phyloP scores from a whole-genome alignment of 148 eudicot genomes.

The Diospyros kaki region DNA sequence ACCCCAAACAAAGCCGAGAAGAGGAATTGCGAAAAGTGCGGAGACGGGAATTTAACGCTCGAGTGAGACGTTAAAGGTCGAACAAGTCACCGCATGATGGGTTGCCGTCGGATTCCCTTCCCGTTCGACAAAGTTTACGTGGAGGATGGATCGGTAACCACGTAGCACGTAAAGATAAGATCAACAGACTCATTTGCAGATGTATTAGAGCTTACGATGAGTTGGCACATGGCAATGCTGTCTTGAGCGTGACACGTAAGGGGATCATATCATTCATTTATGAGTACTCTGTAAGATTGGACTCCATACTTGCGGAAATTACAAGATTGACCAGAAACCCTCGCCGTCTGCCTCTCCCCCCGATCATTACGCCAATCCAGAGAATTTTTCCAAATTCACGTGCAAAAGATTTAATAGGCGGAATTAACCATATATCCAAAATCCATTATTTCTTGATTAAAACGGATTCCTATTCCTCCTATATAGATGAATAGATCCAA shows the following conservation, averaged over 20 bases:
- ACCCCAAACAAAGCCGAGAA: background rate
- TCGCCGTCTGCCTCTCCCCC: no score
- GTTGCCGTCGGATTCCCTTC: slow-evolving; percentile 47
- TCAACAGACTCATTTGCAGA: background rate
- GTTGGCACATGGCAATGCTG: background rate
- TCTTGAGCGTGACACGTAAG: background rate
- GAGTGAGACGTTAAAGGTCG: slow-evolving; percentile 25
- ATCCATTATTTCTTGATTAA: no score
- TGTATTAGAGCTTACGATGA: background rate
- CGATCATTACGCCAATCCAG: no score
- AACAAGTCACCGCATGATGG: background rate
- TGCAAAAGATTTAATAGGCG: no score
- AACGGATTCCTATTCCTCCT: no score
- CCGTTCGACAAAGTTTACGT: slow-evolving; percentile 4
- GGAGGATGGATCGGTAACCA: slow-evolving; percentile 5
- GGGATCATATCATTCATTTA: background rate
- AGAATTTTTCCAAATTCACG: no score
- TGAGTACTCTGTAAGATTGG: background rate
- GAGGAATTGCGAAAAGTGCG: background rate
- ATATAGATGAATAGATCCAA: no score
- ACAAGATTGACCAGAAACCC: background rate
- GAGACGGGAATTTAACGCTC: slow-evolving; percentile 26
- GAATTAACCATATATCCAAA: no score
- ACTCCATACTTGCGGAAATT: background rate
- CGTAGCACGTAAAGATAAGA: slow-evolving; percentile 12